Base-by-base conservation (phyloP, 192 early-diverging fungal species). In the Hyaloraphidium curvatum region DNA sequence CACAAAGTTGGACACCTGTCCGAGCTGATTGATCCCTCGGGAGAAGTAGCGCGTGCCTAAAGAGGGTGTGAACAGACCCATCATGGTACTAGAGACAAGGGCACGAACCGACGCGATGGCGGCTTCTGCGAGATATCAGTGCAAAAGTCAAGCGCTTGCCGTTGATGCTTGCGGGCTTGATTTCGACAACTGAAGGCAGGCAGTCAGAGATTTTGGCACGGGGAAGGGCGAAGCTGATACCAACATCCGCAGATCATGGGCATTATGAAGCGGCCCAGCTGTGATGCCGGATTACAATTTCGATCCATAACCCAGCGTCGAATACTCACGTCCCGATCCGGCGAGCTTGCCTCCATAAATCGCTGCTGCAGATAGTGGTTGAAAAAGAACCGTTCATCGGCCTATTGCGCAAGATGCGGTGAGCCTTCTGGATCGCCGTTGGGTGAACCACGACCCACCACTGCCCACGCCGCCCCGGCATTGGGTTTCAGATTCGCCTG, bases 341-440 rank as follows among this genome's bases (percentile, higher is more conserved):
- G 41, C 2, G 51, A 17, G 2, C 70, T 63, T 27, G 72, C 43
- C 3, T 83, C 68, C 53, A 86, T 87, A 26, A 94, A 66, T 41
- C 78, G 72, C 50, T 74, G 59, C 27, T 74, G 65, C 19, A 89
- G 62, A 39, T 76, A 72, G 26, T 65, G 70, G 70, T 97, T 98
- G 86, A 82, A 98, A 62, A 91, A 95, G 66, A 95, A 98, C 41
- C 88, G 73, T 50, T 91, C 85, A 65, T 92, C 88, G 21, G 89
- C 84, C 72, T 85, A 52, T 31, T n/a, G 11, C 21, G 28, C n/a
- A 23, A 28, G 50, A 37, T 31, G 14, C 28, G 14, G 31, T 9
- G 39, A 30, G 26, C 3, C 0, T 17, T 55, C 26, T 17, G 25
- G 28, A 28, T 22, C 13, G 17, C 7, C 17, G 2, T 5, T 2